A percentile compares a stretch with the other conserved stretches of the same genome.
Evolutionary conservation across 1,284 basidiomycete species (phyloP).

Genomic region (Rhodotorula sp.): DNA sequence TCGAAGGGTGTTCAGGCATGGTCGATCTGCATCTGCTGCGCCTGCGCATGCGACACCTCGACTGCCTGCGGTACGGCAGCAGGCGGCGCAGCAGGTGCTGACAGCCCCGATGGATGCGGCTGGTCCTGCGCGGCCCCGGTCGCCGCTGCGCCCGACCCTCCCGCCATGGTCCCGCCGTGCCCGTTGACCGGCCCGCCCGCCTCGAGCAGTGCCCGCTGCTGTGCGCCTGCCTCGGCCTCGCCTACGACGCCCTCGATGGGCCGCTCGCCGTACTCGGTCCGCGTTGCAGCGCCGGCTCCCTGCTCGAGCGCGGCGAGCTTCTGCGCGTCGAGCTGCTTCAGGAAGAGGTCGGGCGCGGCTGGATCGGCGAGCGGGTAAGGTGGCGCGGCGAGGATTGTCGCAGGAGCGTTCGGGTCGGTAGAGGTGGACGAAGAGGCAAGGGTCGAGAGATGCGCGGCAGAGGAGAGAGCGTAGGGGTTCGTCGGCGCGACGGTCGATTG

Average conservation of each 20-base stretch:
- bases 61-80: conserved; percentile 2
- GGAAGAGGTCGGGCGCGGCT: conserved; percentile 38
- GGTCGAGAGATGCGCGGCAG: conserved; percentile 27
- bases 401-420: conserved; percentile 1
- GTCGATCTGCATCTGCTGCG: conserved; percentile 17
- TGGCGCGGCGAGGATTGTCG: conserved; percentile 22
- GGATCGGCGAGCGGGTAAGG: conserved; percentile 27
- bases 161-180: neutral
- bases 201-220: conserved; percentile 6
- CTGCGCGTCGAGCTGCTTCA: conserved; percentile 32
- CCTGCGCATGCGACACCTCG: conserved; percentile 1
- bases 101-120: neutral
- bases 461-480: conserved; percentile 39
- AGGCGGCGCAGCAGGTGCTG: neutral
- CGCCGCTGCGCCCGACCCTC: neutral
- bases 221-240: conserved; percentile 5
- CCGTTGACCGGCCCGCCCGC: conserved; percentile 6
- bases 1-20: neutral
- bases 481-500: conserved; percentile 33
- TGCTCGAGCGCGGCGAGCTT: conserved; percentile 33
- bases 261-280: conserved; percentile 18
- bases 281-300: neutral
- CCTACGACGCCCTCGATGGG: conserved; percentile 21
- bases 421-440: conserved; percentile 28
- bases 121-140: neutral